Conservation (phyloP, 352 stramenopile species). For the Phytophthora hibernalis region DNA sequence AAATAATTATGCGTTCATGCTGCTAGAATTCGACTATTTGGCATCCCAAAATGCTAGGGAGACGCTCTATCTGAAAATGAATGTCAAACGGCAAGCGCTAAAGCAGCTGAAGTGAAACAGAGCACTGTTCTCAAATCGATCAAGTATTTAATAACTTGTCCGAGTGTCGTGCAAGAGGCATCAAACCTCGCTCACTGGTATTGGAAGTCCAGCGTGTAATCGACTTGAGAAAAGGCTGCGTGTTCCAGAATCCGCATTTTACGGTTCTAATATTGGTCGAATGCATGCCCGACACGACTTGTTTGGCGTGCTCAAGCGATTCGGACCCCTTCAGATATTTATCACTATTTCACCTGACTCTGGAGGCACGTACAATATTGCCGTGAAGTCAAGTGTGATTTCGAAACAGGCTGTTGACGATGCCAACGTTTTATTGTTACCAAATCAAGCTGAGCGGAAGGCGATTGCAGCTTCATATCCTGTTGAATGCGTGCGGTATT, state of each 20-base stretch:
- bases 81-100: conserved; percentile 9
- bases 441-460: conserved; percentile 8
- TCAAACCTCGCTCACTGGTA: background rate
- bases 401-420: background rate
- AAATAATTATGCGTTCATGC: conserved; percentile 14
- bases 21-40: background rate
- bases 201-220: conserved; percentile 12
- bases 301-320: conserved; percentile 25
- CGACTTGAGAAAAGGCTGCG: conserved; percentile 20
- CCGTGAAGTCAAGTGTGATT: background rate
- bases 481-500: conserved; percentile 35
- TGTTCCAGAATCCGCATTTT: conserved; percentile 15
- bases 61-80: conserved; percentile 5
- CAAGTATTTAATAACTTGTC: conserved; percentile 14
- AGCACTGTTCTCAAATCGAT: conserved; percentile 6
- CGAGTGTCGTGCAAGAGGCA: background rate
- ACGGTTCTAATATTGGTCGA: conserved; percentile 21
- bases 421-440: background rate
- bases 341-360: conserved; percentile 36
- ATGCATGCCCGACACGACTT: conserved; percentile 25
- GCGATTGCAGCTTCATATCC: conserved; percentile 11
- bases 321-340: conserved; percentile 29
- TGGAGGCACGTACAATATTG: conserved; percentile 5
- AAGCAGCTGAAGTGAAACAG: background rate
- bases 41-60: background rate